These are phyloP conservation scores for Schizonepeta tenuifolia DNA, from an alignment of 257 asterid genomes.

Conservation along the genomic window DNA sequence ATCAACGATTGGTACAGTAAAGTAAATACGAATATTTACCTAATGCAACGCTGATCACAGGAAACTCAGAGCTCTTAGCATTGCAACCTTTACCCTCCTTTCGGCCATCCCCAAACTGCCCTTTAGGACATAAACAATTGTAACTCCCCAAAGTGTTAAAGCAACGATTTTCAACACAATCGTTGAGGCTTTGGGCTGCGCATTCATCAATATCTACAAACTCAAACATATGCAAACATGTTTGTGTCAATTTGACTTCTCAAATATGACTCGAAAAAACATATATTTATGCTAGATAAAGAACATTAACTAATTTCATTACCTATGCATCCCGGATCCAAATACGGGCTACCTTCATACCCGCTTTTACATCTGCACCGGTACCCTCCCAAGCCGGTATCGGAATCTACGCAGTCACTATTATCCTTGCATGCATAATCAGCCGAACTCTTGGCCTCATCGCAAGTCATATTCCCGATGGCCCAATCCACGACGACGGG, in stretches of 20 bases:
- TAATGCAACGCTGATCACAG: constrained; percentile 22
- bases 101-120: constrained; percentile 4
- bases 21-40: constrained; percentile 10
- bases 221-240: not conserved
- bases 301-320: not conserved
- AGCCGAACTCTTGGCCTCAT: not conserved
- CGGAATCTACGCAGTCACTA: constrained; percentile 57
- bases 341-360: constrained; percentile 72
- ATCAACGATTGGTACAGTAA: not conserved
- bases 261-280: not conserved
- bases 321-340: constrained; percentile 78
- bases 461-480: constrained; percentile 61
- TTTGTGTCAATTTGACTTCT: not conserved
- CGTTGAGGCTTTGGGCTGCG: not conserved
- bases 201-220: constrained; percentile 31
- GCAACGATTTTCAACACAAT: constrained; percentile 4
- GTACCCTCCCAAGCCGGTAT: constrained; percentile 55
- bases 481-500: constrained; percentile 76
- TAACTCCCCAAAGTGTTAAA: not conserved
- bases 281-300: too few species aligned
- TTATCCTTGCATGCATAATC: constrained; percentile 54
- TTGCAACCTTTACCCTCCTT: constrained; percentile 14
- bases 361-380: constrained; percentile 60
- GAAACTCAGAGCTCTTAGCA: not conserved
- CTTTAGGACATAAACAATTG: constrained; percentile 23